A percentile compares a stretch with the other conserved stretches of the same genome.
Evolutionary conservation across 1,139 yeast species (phyloP).

Genomic region (Pichia sp.): DNA sequence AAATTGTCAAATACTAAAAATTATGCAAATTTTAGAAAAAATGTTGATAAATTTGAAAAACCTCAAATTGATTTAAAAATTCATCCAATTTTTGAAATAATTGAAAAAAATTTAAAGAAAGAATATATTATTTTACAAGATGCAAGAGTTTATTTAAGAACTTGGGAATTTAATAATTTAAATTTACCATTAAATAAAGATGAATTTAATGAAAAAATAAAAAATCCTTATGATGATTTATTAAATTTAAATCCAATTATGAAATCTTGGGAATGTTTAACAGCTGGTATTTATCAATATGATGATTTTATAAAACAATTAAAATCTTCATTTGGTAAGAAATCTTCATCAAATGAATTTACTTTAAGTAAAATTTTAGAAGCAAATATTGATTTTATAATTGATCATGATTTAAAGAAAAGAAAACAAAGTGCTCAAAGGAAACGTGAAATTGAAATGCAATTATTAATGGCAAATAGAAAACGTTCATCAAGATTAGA

Average conservation of each 20-base stretch:
- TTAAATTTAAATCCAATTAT: slow-evolving; percentile 31
- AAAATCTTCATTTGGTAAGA: slow-evolving; percentile 25
- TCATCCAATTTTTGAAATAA: slow-evolving; percentile 18
- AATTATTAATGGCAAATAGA: slow-evolving; percentile 46
- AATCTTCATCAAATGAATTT: slow-evolving; percentile 22
- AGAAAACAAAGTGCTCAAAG: slow-evolving; percentile 41
- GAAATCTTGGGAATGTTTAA: slow-evolving; percentile 40
- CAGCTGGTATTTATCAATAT: slow-evolving; percentile 29
- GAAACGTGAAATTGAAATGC: slow-evolving; percentile 47
- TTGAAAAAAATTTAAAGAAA: slow-evolving; percentile 20
- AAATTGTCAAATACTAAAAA: slow-evolving; percentile 33
- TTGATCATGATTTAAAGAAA: slow-evolving; percentile 36
- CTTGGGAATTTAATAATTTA: slow-evolving; percentile 31
- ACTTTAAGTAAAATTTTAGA: slow-evolving; percentile 21
- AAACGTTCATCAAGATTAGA: slow-evolving; percentile 47
- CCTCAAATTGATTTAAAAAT: slow-evolving; percentile 30
- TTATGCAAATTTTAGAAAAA: slow-evolving; percentile 36
- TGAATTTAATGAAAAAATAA: slow-evolving; percentile 31
- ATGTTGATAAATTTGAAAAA: slow-evolving; percentile 37
- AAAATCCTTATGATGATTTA: slow-evolving; percentile 27
- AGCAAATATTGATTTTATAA: slow-evolving; percentile 22
- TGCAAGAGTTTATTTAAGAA: slow-evolving; percentile 40
- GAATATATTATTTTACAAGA: slow-evolving; percentile 43
- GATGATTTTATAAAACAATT: slow-evolving; percentile 29
- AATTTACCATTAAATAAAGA: slow-evolving; percentile 39